Percentiles rank a stretch among this genome's conserved stretches.
These are phyloP conservation scores for Colletotrichum sp. DNA, from an alignment of 2,329 filamentous ascomycete genomes.

Conservation along the genomic window DNA sequence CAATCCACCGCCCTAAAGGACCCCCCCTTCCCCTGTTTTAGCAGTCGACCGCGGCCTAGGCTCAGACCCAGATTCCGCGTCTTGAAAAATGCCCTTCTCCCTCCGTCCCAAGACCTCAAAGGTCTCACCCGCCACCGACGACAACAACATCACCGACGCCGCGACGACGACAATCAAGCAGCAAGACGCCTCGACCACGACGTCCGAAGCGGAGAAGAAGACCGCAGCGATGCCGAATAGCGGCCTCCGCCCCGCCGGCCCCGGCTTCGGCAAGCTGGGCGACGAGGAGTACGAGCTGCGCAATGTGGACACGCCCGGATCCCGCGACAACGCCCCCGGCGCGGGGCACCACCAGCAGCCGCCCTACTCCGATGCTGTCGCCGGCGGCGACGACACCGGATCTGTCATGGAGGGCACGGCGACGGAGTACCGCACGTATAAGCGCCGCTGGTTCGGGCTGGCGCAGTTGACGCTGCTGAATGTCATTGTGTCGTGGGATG, in stretches of 20 bases:
- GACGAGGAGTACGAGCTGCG: conserved; percentile 21
- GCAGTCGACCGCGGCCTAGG: background rate
- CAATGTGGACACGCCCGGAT: background rate
- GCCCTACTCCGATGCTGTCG: background rate
- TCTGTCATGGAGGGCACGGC: conserved; percentile 32
- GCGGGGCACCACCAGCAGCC: background rate
- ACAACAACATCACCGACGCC: background rate
- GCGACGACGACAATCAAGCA: background rate
- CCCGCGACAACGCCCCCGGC: background rate
- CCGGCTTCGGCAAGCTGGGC: conserved; percentile 25
- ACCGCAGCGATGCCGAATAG: background rate
- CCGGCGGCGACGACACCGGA: conserved; percentile 23
- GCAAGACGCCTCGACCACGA: background rate
- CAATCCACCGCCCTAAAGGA: background rate
- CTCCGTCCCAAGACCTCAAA: background rate
- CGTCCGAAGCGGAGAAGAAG: background rate
- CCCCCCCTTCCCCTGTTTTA: background rate
- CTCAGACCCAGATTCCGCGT: background rate
- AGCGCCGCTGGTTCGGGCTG: conserved; percentile 88
- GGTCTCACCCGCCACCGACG: background rate
- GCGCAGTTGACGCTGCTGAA: conserved; percentile 86
- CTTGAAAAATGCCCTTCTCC: conserved; percentile 9
- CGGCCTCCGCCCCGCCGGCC: background rate
- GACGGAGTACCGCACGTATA: conserved; percentile 65
- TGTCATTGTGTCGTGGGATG: conserved; percentile 93